Conservation (phyloP, 164 flowering plant species). For the Aristolochia contorta region DNA sequence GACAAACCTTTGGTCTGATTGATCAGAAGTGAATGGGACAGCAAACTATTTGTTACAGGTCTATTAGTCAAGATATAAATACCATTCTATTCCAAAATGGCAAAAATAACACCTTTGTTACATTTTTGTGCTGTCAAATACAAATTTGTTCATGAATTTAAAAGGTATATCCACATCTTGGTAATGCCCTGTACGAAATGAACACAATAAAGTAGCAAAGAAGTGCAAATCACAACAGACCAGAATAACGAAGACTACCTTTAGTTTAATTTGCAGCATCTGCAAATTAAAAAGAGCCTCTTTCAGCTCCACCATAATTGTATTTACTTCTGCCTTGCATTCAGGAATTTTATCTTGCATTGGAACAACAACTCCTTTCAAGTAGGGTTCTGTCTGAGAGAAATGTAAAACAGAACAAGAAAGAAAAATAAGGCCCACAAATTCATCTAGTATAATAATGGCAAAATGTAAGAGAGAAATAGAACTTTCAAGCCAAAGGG, state of each 20-base stretch:
- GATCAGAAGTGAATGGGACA: too few species aligned
- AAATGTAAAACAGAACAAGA: background rate
- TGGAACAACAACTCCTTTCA: constrained; percentile 44
- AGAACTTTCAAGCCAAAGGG: background rate
- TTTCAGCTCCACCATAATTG: constrained; percentile 27
- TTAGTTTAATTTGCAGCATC: constrained; percentile 57
- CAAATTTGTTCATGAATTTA: too few species aligned
- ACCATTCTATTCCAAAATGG: too few species aligned
- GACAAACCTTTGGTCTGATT: too few species aligned
- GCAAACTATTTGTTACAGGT: too few species aligned
- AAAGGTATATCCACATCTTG: too few species aligned
- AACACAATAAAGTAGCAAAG: too few species aligned
- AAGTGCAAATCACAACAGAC: background rate
- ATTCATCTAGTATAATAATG: background rate
- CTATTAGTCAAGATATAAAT: too few species aligned
- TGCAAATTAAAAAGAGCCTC: constrained; percentile 39
- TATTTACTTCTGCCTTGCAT: constrained; percentile 14
- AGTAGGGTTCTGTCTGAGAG: constrained; percentile 54
- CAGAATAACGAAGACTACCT: constrained; percentile 21
- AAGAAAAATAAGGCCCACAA: background rate
- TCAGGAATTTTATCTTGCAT: constrained; percentile 30
- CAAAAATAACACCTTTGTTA: too few species aligned
- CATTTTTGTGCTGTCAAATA: too few species aligned
- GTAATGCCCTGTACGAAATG: too few species aligned
- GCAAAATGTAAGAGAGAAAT: too few species aligned